Conservation (phyloP, 2,329 filamentous ascomycete genomes). For the Teratosphaeria zuluensis region DNA sequence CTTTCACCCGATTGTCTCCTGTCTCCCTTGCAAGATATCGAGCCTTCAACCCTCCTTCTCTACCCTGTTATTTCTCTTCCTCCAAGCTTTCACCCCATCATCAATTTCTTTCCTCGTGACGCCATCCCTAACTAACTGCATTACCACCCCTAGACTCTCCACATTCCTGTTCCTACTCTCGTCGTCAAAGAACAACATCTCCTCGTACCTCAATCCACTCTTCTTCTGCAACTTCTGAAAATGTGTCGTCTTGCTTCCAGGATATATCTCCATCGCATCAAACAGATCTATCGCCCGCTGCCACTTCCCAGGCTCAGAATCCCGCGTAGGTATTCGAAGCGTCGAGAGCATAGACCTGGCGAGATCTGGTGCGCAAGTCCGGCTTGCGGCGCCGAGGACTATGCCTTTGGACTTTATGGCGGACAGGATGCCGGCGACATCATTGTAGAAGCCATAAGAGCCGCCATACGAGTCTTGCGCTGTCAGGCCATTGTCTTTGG, state of each 20-base stretch:
- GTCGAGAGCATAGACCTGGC: constrained; percentile 71
- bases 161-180: constrained; percentile 81
- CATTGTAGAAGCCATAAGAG: constrained; percentile 37
- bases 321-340: constrained; percentile 51
- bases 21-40: no score
- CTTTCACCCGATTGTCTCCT: no score
- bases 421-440: constrained; percentile 42
- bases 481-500: constrained; percentile 29
- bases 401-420: constrained; percentile 47
- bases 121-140: constrained; percentile 72
- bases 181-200: constrained; percentile 96
- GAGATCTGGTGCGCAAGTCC: constrained; percentile 70
- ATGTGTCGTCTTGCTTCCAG: constrained; percentile 74
- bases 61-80: constrained; percentile 52
- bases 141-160: constrained; percentile 67
- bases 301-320: constrained; percentile 3
- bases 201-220: constrained; percentile 61
- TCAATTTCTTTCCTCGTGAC: constrained; percentile 70
- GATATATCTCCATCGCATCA: constrained; percentile 53
- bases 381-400: constrained; percentile 63
- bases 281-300: constrained; percentile 32
- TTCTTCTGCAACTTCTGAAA: constrained; percentile 64
- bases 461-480: constrained; percentile 44
- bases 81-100: constrained; percentile 70
- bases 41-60: constrained; percentile 7